These are phyloP conservation scores for Diaporthe sp. DNA, from an alignment of 2,329 filamentous ascomycete species.

Conservation along the genomic window DNA sequence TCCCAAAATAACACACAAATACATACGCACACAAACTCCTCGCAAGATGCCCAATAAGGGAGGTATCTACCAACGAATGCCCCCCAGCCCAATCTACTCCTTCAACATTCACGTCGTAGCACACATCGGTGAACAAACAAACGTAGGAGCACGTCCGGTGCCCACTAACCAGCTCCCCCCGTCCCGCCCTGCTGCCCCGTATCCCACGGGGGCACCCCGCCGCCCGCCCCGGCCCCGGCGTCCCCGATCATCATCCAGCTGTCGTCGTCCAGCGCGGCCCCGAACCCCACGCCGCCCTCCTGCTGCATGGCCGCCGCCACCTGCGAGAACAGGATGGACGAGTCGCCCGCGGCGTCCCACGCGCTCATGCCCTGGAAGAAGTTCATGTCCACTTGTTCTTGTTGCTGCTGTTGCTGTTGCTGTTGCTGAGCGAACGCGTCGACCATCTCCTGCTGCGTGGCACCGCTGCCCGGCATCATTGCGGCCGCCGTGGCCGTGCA, in stretches of 20 bases:
- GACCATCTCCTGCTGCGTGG: slow-evolving; percentile 1
- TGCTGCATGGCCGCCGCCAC: slow-evolving; percentile 35
- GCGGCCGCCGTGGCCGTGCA: neutral
- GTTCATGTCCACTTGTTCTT: slow-evolving; percentile 1
- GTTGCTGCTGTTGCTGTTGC: neutral
- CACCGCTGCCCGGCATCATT: neutral
- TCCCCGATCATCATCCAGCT: slow-evolving; percentile 40
- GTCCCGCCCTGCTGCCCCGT: slow-evolving; percentile 8
- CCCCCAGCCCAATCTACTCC: neutral
- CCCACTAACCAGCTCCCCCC: neutral
- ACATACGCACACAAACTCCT: neutral
- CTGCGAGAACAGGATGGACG: slow-evolving; percentile 33
- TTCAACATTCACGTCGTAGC: neutral
- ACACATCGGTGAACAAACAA: neutral
- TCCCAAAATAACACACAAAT: neutral
- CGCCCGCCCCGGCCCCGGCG: neutral
- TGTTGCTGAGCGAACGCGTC: neutral
- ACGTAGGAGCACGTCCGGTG: neutral
- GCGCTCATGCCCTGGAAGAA: slow-evolving; percentile 34
- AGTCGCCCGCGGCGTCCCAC: slow-evolving; percentile 30
- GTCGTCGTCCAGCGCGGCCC: slow-evolving; percentile 18
- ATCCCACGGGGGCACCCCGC: neutral
- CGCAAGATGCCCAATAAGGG: slow-evolving; percentile 20
- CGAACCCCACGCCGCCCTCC: neutral
- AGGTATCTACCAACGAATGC: neutral